phyloP scores from a whole-genome alignment of 768 basidiomycete species.

The Thelephora ganbajun region DNA sequence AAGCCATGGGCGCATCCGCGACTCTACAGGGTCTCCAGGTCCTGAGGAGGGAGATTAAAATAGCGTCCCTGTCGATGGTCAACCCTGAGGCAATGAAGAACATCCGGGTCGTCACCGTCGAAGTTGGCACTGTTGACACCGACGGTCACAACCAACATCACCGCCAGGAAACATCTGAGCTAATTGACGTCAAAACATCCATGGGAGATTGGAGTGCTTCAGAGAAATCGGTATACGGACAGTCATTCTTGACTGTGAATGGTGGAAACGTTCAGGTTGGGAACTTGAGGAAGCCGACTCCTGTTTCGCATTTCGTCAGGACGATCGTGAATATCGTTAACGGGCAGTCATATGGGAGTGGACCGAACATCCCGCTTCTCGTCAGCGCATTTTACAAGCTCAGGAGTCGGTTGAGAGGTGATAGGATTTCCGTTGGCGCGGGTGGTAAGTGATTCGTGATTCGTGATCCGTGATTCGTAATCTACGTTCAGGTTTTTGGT shows the following conservation, averaged over 20 bases:
- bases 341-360: constrained; percentile 33
- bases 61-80: constrained; percentile 39
- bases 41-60: constrained; percentile 55
- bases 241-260: constrained; percentile 44
- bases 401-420: constrained; percentile 47
- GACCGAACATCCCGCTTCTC: background rate
- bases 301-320: constrained; percentile 43
- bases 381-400: constrained; percentile 8
- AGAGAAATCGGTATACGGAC: constrained; percentile 59
- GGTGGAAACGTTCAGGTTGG: constrained; percentile 26
- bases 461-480: too few species aligned
- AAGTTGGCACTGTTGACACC: constrained; percentile 47
- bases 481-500: background rate
- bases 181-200: constrained; percentile 20
- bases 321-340: constrained; percentile 45
- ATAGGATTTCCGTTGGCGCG: constrained; percentile 61
- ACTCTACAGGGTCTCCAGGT: constrained; percentile 62
- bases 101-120: constrained; percentile 56
- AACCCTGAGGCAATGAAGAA: constrained; percentile 42
- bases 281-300: constrained; percentile 36
- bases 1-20: constrained; percentile 65
- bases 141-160: constrained; percentile 7
- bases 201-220: constrained; percentile 66
- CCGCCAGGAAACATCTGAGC: constrained; percentile 13
- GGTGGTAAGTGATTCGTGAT: constrained; percentile 40